Conservation (phyloP, 2,329 filamentous ascomycete genomes). For the Diaporthe sp. region DNA sequence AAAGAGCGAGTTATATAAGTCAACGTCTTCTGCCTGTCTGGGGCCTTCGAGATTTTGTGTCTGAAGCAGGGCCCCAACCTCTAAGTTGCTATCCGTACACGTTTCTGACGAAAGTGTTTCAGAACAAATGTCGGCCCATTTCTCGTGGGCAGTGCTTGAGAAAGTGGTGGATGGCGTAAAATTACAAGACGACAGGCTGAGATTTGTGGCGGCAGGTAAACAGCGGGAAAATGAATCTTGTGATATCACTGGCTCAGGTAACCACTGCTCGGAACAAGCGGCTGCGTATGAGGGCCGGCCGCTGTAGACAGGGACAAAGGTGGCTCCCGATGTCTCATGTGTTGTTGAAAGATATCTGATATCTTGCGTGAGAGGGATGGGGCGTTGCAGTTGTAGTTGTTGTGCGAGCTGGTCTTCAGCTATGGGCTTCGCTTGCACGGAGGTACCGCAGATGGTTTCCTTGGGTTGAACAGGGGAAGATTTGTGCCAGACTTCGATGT, state of each 20-base stretch:
- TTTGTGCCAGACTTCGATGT: background rate
- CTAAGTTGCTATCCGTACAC: background rate
- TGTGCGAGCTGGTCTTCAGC: background rate
- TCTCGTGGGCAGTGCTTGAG: background rate
- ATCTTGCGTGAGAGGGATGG: background rate
- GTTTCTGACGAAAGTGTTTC: background rate
- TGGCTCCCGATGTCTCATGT: background rate
- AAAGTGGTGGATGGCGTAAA: background rate
- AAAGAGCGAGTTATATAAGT: background rate
- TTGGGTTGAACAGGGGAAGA: background rate
- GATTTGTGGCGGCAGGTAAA: too few species aligned
- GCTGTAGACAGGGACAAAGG: background rate
- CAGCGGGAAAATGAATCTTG: background rate
- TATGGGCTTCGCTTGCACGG: background rate
- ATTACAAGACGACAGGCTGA: background rate
- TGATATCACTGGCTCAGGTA: background rate
- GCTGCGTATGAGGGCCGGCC: background rate
- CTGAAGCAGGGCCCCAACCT: background rate
- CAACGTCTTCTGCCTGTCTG: background rate
- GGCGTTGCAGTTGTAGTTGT: background rate
- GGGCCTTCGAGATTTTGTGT: background rate
- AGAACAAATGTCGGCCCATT: background rate
- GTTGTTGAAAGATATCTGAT: background rate
- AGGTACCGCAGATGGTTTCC: too few species aligned
- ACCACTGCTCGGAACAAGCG: background rate